Evolutionary conservation across 78 protist genomes (phyloP), one percentile per base, ranked within the genome.

Genomic region (Speleostelium caveatum): DNA sequence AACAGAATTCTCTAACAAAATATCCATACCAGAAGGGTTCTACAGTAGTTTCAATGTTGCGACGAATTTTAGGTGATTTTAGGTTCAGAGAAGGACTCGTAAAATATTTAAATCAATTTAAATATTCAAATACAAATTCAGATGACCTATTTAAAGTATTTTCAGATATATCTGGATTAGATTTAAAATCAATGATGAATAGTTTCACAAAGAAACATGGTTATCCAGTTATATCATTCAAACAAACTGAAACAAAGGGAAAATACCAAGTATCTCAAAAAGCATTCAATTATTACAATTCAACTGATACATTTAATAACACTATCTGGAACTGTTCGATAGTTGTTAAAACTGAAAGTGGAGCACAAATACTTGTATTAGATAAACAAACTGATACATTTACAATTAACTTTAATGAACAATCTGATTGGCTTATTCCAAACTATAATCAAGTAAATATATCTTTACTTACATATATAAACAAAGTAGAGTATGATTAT

Each of bases 1-100:
- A 93, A 62, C 98, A 97, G 49, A 97, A 96, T 67, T 97, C 97
- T 45, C 98, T 96, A 61, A 96, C 95, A 38, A 97, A 96, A n/a
- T n/a, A n/a, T 72, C 55, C 89, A 3, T 97, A 94, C 77, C 19
- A 62, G 36, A 95, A 95, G 73, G 96, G 95, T 63, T 69, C 94
- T 6, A 67, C 66, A 21, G 88, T 96, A 10, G 94, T 97, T 63
- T 94, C 96, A 69, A 96, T 96, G 98, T 68, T 95, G 14, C 92
- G 49, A 32, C 2, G 28, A 12, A 63, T 45, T 51, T 32, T 96
- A 7, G 98, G 98, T 55, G 72, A 61, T 49, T n/a, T n/a, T n/a
- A 36, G 12, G 24, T 96, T 97, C 94, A 35, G 86, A 28, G 10
- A 35, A 28, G 99, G 97, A n/a, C n/a, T 97, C 2, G 28, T 58